Conservation (phyloP, 169 alveolate genomes). For the Theileria parva region DNA sequence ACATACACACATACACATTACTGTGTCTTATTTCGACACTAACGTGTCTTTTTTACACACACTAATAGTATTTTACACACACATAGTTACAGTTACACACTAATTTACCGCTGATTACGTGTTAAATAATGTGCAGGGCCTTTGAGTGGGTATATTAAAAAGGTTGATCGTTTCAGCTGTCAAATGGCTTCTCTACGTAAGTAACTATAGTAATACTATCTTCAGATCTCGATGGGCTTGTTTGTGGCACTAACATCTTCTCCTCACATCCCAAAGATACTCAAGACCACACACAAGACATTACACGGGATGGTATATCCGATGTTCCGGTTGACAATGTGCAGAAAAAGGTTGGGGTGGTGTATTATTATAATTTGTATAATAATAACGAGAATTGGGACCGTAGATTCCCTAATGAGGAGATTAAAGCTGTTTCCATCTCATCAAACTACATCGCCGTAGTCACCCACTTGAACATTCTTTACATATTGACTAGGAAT, state of each 20-base stretch:
- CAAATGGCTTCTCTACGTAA: constrained; percentile 45
- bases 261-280: no score
- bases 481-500: constrained; percentile 38
- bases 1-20: no score
- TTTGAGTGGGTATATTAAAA: constrained; percentile 40
- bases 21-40: no score
- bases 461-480: constrained; percentile 11
- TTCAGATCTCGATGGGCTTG: constrained; percentile 16
- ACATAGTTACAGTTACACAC: no score
- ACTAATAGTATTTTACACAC: no score
- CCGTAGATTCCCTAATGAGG: constrained; percentile 45
- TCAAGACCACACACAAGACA: no score
- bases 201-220: not conserved
- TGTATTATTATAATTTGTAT: constrained; percentile 33
- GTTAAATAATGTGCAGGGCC: constrained; percentile 38
- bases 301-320: no score
- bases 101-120: no score
- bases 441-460: constrained; percentile 49
- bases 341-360: constrained; percentile 16
- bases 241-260: constrained; percentile 40
- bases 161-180: constrained; percentile 57
- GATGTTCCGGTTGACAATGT: no score
- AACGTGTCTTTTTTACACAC: no score
- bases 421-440: constrained; percentile 37
- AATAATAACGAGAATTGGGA: constrained; percentile 57